Base-by-base conservation (phyloP, 768 basidiomycete species). In the Tulasnella sp. region DNA sequence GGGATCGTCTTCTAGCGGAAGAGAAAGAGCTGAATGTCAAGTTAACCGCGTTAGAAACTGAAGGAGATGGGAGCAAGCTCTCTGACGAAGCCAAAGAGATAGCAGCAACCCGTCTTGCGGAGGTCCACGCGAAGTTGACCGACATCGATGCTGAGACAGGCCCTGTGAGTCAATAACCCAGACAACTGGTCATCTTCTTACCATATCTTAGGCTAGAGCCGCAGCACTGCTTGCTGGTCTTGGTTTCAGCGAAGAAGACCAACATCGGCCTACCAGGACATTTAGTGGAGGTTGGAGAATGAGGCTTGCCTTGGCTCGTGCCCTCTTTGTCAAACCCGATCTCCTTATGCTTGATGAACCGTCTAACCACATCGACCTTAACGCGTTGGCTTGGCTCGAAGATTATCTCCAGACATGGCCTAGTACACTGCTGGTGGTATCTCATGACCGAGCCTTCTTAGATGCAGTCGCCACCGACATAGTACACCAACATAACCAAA, bases 231-330 rank as follows among this genome's bases (percentile, higher is more conserved):
- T 50, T 16, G 33, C 24, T 1, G 85, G 93, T 60, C 74, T 99
- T 20, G 95, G 93, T 12, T 99, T 99, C 66, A 76, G 77, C 55
- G 87, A 92, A 63, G 68, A 69, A 10, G 95, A 96, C 64, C 95
- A 98, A 64, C 72, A 76, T 53, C 74, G 76, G 57, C 80, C 78
- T 39, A 93, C 90, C 10, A 83, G 66, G 63, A 81, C 83, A 12
- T 95, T 93, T 71, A 88, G 84, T 67, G 90, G 89, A 70, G 95
- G 95, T 69, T 99, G 95, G 95, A 86, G 93, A 55, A 98, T 99
- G 95, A 79, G 95, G 58, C 72, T 99, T 24, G 93, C 93, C 4
- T 71, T 99, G 28, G 95, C 95, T 12, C 73, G 93, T 58, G 95
- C 95, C 1, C 71, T 99, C 7, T 99, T 99, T 60, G 93, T 98